A percentile compares a stretch with the other conserved stretches of the same genome.
phyloP scores from a whole-genome alignment of 2,329 filamentous ascomycete species.

The Thelonectria olida region DNA sequence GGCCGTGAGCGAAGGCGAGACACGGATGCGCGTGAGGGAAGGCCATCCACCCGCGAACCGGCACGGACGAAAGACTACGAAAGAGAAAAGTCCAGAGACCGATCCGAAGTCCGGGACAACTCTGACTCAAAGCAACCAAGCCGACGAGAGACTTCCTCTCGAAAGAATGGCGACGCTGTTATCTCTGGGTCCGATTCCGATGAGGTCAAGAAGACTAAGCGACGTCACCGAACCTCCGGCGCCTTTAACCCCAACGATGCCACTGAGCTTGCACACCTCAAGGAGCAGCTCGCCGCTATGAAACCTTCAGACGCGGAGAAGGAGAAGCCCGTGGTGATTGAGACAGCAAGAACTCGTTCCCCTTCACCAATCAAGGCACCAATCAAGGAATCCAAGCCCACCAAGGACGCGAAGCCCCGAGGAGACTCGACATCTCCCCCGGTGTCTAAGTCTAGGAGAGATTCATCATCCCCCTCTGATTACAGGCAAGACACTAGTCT shows the following conservation, averaged over 20 bases:
- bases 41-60: slow-evolving; percentile 26
- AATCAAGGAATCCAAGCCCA: slow-evolving; percentile 21
- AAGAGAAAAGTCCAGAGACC: slow-evolving; percentile 24
- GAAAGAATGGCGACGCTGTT: slow-evolving; percentile 47
- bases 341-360: slow-evolving; percentile 40
- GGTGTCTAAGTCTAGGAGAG: slow-evolving; percentile 26
- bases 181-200: slow-evolving; percentile 52
- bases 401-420: not conserved
- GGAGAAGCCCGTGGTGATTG: slow-evolving; percentile 31
- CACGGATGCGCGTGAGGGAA: slow-evolving; percentile 29
- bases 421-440: slow-evolving; percentile 18
- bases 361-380: slow-evolving; percentile 28
- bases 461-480: slow-evolving; percentile 23
- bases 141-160: slow-evolving; percentile 51
- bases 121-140: slow-evolving; percentile 41
- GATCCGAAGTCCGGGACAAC: slow-evolving; percentile 15
- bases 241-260: slow-evolving; percentile 64
- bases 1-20: slow-evolving; percentile 38
- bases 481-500: slow-evolving; percentile 7
- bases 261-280: slow-evolving; percentile 58
- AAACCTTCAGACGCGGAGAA: slow-evolving; percentile 38
- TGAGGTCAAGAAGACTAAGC: slow-evolving; percentile 49
- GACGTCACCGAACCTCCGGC: slow-evolving; percentile 49
- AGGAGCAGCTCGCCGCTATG: slow-evolving; percentile 59
- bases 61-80: slow-evolving; percentile 34